These are phyloP conservation scores for Trichoderma sp. DNA, from an alignment of 2,329 filamentous ascomycete genomes.

Conservation along the genomic window DNA sequence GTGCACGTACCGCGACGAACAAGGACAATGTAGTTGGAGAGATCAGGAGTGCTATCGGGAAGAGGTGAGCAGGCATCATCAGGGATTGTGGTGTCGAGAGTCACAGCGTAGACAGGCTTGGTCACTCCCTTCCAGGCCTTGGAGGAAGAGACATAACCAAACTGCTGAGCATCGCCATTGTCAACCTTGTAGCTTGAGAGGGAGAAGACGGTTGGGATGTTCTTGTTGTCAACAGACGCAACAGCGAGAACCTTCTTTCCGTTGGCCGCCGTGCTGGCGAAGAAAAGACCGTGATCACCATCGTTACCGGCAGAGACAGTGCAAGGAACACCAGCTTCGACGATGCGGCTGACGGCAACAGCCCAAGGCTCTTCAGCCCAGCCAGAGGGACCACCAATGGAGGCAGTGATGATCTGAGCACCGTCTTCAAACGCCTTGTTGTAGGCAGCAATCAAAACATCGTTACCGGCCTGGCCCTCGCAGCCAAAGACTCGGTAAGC, in stretches of 20 bases:
- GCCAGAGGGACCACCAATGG: slow-evolving; percentile 36
- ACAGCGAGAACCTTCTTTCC: slow-evolving; percentile 46
- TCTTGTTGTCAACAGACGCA: slow-evolving; percentile 44
- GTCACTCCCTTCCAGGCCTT: slow-evolving; percentile 38
- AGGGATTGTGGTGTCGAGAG: slow-evolving; percentile 48
- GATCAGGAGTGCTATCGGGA: slow-evolving; percentile 56
- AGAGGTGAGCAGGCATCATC: slow-evolving; percentile 55
- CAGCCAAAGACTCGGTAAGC: slow-evolving; percentile 43
- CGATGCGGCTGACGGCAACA: slow-evolving; percentile 43
- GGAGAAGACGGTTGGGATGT: slow-evolving; percentile 41
- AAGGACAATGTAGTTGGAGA: slow-evolving; percentile 59
- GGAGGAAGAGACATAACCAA: slow-evolving; percentile 46
- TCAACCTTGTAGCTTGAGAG: slow-evolving; percentile 41
- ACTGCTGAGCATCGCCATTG: slow-evolving; percentile 38
- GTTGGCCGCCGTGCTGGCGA: slow-evolving; percentile 40
- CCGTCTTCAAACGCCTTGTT: slow-evolving; percentile 44
- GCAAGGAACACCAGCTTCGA: slow-evolving; percentile 44
- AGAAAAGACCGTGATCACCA: slow-evolving; percentile 45
- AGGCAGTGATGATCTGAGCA: slow-evolving; percentile 41
- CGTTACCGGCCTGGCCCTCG: slow-evolving; percentile 33
- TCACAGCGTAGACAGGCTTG: slow-evolving; percentile 52
- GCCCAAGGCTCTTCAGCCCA: slow-evolving; percentile 37
- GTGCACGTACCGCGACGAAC: slow-evolving; percentile 60
- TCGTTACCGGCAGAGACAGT: slow-evolving; percentile 48
- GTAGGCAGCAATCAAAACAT: slow-evolving; percentile 43